phyloP scores from a whole-genome alignment of 768 basidiomycete genomes.

The Suillus subalutaceus region DNA sequence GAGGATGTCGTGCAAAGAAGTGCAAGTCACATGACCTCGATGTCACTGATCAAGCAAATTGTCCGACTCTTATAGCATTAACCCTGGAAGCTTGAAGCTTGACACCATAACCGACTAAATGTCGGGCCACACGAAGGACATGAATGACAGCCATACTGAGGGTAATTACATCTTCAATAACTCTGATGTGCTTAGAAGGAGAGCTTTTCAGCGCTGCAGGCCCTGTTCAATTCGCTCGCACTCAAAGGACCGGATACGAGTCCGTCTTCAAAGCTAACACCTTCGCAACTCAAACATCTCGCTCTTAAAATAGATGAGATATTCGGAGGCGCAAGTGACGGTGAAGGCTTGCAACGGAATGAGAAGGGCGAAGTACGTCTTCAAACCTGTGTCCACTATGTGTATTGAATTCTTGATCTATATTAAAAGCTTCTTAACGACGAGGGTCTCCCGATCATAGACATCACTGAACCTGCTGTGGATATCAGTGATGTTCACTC shows the following conservation, averaged over 20 bases:
- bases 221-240: slow-evolving; percentile 40
- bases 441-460: slow-evolving; percentile 79
- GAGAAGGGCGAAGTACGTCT: slow-evolving; percentile 66
- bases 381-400: slow-evolving; percentile 10
- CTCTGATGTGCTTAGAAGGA: slow-evolving; percentile 16
- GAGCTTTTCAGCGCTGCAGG: slow-evolving; percentile 39
- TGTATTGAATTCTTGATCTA: slow-evolving; percentile 22
- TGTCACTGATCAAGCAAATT: not conserved
- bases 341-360: slow-evolving; percentile 41
- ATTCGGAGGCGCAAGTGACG: slow-evolving; percentile 44
- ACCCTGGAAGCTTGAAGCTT: too few species aligned
- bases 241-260: slow-evolving; percentile 17
- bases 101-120: slow-evolving; percentile 9
- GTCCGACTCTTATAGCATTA: too few species aligned
- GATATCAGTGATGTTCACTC: slow-evolving; percentile 22
- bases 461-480: slow-evolving; percentile 66
- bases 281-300: slow-evolving; percentile 54
- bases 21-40: slow-evolving; percentile 22
- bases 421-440: slow-evolving; percentile 64
- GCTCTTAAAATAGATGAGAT: slow-evolving; percentile 65
- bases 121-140: slow-evolving; percentile 22
- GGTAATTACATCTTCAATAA: slow-evolving; percentile 27
- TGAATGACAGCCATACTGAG: slow-evolving; percentile 37
- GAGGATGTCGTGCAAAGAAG: not conserved
- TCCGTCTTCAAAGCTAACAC: slow-evolving; percentile 35